Base-by-base conservation (phyloP, 2,329 filamentous ascomycete species). In the Sporothrix globosa region DNA sequence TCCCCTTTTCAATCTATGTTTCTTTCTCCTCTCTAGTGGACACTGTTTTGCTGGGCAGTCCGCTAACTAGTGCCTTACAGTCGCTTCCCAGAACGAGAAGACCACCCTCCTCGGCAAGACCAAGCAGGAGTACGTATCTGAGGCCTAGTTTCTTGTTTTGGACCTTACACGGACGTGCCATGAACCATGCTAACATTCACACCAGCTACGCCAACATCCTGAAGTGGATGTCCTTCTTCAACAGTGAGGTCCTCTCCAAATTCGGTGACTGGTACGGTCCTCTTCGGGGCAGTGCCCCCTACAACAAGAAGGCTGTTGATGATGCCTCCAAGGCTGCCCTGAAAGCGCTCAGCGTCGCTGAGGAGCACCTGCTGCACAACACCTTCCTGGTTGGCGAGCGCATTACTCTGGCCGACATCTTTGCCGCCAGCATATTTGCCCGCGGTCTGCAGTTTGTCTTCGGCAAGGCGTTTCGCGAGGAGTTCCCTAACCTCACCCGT, bases 71-170 rank as follows among this genome's bases (percentile, higher is more conserved):
- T 54, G 63, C 63, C 50, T 30, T 41, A 75, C 80, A 98, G 96
- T 99, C 81, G 93, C 96, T 79, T 98, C 96, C 77, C 96, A 99
- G 86, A 99, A 99, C 83, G 96, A 98, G 91, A 98, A 98, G 91
- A 99, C 96, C 78, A 96, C 93, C 77, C 93, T 99, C 76, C 90
- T 99, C 78, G 96, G 96, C 81, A 98, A 98, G 91, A 99, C 94
- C 85, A 99, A 99, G 91, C 95, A 99, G 87, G 96, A 99, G 90
- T 93, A 85, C 81, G 86, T 80, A 71, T 17, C 5, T 11, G 39
- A 46, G 2, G n/a, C 39, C 39, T 0, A 17, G 41, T 17, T 4
- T 44, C 13, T 44, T 1, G 41, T 34, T 34, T 34, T 34, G 34
- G 34, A 34, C 34, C 5, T 34, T 34, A 4, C 34, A 34, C 5